Percentiles rank a stretch among this genome's conserved stretches.
Conservation (phyloP, 768 basidiomycete species). For the Naematelia aurantialba region DNA sequence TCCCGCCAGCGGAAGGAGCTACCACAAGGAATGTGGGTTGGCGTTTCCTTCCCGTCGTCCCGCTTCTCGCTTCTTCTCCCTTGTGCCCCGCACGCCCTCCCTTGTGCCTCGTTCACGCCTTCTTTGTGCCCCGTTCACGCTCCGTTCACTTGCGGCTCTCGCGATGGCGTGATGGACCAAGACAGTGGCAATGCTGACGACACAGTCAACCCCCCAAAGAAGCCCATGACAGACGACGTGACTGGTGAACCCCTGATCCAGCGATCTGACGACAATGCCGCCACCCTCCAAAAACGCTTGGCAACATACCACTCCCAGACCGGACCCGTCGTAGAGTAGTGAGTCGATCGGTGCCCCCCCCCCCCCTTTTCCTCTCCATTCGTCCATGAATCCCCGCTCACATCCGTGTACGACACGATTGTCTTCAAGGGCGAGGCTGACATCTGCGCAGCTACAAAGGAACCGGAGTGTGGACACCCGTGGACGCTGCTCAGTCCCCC, state of each 20-base stretch:
- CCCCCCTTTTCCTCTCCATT: too few species aligned
- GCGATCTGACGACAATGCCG: conserved; percentile 95
- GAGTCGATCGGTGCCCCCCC: too few species aligned
- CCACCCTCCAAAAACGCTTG: conserved; percentile 86
- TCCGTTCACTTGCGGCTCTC: conserved; percentile 1
- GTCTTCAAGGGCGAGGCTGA: neutral
- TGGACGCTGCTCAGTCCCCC: conserved; percentile 93
- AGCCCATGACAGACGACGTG: conserved; percentile 84
- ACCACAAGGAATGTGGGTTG: conserved; percentile 88
- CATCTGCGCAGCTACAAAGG: conserved; percentile 62
- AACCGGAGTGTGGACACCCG: conserved; percentile 80
- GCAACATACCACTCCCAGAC: conserved; percentile 88
- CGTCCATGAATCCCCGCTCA: too few species aligned
- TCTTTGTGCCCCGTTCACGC: neutral
- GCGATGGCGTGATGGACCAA: too few species aligned
- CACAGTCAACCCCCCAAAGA: conserved; percentile 85
- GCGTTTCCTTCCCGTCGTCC: too few species aligned
- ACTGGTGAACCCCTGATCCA: conserved; percentile 95
- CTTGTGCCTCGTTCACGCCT: neutral
- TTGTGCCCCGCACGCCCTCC: too few species aligned
- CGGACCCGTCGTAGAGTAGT: conserved; percentile 86
- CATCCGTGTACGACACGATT: too few species aligned
- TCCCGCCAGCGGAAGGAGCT: conserved; percentile 79
- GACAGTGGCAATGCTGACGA: too few species aligned
- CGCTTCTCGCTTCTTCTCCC: conserved; percentile 5